Evolutionary conservation across 805 yeast species (phyloP), one percentile per base, ranked within the genome.

Genomic region (Saccharomyces eubayanus): DNA sequence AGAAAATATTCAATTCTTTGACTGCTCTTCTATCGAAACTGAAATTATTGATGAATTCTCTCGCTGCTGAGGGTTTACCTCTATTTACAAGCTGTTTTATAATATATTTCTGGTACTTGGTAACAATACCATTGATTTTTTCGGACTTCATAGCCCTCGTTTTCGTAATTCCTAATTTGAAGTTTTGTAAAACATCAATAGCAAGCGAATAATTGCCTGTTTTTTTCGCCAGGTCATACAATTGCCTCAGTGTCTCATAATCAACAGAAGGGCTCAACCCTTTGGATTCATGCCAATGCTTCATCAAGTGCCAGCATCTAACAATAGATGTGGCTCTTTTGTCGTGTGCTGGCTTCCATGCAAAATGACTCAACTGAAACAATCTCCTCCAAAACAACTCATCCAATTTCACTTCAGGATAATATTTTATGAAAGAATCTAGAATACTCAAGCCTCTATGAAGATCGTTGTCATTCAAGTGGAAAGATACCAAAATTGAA

Each of bases 341-440:
- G 49, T 62, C 63, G 12, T 48, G 49, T 31, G 53, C 50, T 11
- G 41, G 43, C 28, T 55, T 56, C 66, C 66, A 60, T 2, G 53
- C 36, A 30, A 36, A 36, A 8, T 50, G 51, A 30, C 63, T 56
- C 57, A 62, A 55, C 31, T 62, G 61, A 6, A 60, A 50, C 16
- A 62, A 40, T 36, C 63, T 55, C 49, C 65, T 57, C 72, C 72
- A 68, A 46, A 66, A 66, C 4, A 50, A 10, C n/a, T 28, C 46
- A 45, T 59, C 56, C 31, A 68, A 53, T 3, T 57, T 50, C 10
- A 65, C 50, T 2, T 56, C 47, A 1, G 68, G 64, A 49, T 62
- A 64, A 27, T 45, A 52, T 9, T 50, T 49, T n/a, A 61, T 50
- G 31, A 68, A 57, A 8, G 47, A 45, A 50, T 62, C 64, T 4